These are phyloP conservation scores for Tuber borchii DNA, from an alignment of 495 filamentous ascomycete genomes.

Conservation along the genomic window DNA sequence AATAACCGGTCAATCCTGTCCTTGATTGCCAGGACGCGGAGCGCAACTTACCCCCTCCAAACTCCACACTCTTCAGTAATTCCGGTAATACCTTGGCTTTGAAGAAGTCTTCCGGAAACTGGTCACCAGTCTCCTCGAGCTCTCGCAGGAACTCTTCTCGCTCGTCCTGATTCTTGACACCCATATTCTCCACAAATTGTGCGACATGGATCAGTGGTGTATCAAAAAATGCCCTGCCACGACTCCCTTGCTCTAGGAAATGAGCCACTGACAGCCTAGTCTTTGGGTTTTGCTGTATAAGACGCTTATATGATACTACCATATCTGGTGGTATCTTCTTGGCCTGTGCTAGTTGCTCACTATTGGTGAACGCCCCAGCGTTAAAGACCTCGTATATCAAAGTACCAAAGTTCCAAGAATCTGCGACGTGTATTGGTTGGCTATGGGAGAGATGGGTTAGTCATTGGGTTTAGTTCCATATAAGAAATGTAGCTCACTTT, in stretches of 20 bases:
- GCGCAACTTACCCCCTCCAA: slow-evolving; percentile 60
- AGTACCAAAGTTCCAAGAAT: slow-evolving; percentile 78
- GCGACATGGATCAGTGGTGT: slow-evolving; percentile 84
- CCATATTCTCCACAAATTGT: slow-evolving; percentile 84
- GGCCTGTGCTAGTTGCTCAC: slow-evolving; percentile 72
- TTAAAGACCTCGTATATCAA: slow-evolving; percentile 90
- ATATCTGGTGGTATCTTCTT: slow-evolving; percentile 82
- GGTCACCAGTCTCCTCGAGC: slow-evolving; percentile 76
- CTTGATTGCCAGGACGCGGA: not conserved
- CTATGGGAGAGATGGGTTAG: slow-evolving; percentile 29
- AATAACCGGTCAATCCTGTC: not conserved
- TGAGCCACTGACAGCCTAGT: slow-evolving; percentile 71
- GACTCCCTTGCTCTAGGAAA: slow-evolving; percentile 83
- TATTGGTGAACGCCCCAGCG: slow-evolving; percentile 58
- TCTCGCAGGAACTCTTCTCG: slow-evolving; percentile 79
- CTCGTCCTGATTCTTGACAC: slow-evolving; percentile 76
- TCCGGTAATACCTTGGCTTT: slow-evolving; percentile 95
- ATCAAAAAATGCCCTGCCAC: slow-evolving; percentile 80
- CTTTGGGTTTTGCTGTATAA: slow-evolving; percentile 83
- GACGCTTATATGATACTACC: slow-evolving; percentile 79
- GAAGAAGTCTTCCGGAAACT: slow-evolving; percentile 96
- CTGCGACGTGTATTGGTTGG: slow-evolving; percentile 71
- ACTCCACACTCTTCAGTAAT: slow-evolving; percentile 93
- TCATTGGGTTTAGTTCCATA: not conserved
- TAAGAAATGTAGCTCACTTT: slow-evolving; percentile 31